Evolutionary conservation across 2,329 filamentous ascomycete species (phyloP).

Genomic region (Cladophialophora exuberans): DNA sequence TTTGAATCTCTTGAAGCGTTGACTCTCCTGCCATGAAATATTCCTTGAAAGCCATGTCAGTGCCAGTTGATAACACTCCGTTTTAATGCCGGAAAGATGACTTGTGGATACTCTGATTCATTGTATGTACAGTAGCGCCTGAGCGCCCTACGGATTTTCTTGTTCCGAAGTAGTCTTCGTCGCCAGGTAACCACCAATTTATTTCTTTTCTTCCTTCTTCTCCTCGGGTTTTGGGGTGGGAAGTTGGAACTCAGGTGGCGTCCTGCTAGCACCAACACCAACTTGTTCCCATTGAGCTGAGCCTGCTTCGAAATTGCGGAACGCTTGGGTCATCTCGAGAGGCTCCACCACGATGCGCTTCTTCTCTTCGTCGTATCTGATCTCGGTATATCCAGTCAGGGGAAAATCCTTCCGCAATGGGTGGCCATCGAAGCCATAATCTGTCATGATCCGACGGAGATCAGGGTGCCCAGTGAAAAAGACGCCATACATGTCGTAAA

Average conservation of each 20-base stretch:
- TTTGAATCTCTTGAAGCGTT: no score
- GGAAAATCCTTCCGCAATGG: constrained; percentile 98
- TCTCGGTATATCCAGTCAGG: constrained; percentile 95
- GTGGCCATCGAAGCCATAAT: constrained; percentile 98
- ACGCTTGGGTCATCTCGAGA: constrained; percentile 95
- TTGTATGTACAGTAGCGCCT: no score
- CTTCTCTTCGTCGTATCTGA: constrained; percentile 99
- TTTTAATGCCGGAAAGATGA: no score
- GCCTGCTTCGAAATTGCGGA: constrained; percentile 96
- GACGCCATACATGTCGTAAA: constrained; percentile 96
- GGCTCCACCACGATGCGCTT: constrained; percentile 99
- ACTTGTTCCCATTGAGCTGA: constrained; percentile 72
- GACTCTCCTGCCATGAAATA: no score
- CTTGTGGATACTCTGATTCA: no score
- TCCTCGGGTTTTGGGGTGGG: constrained; percentile 95
- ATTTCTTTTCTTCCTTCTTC: constrained; percentile 82
- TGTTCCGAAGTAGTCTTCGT: no score
- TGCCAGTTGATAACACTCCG: no score
- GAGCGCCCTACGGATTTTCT: no score
- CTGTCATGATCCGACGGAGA: constrained; percentile 96
- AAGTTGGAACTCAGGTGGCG: constrained; percentile 86
- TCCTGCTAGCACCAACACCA: constrained; percentile 73
- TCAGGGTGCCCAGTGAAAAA: constrained; percentile 97
- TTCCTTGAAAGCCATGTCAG: no score
- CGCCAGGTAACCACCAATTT: no score